Base-by-base conservation (phyloP, 2,329 filamentous ascomycete species). In the Cladosporium sphaerospermum region DNA sequence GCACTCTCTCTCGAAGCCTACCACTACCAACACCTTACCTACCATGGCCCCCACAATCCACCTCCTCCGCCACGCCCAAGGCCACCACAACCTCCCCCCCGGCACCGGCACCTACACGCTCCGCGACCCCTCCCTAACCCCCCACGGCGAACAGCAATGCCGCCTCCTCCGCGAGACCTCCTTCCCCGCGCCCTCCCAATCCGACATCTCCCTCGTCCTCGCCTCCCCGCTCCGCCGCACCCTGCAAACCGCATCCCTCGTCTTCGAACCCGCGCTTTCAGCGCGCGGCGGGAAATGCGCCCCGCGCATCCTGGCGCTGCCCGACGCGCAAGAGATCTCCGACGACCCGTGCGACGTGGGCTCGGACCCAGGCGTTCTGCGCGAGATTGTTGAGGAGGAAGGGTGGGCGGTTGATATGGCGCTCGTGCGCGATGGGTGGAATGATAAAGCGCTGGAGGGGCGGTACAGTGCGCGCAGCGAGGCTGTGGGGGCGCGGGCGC, bases 11-110 rank as follows among this genome's bases (percentile, higher is more conserved):
- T 7, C 4, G 6, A 23, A 4, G 4, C 23, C 4, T 7, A 23
- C 23, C n/a, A 4, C n/a, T 14, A 8, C n/a, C 10, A 39, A 14
- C 36, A 13, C 2, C 36, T 11, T 3, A 39, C n/a, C 7, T 6
- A 14, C 7, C 36, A 39, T 39, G 36, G 2, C 36, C 36, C 36
- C 36, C 2, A 39, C 16, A 3, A 52, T 45, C 42, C 49, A 52
- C 23, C 45, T 41, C 34, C 33, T 52, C 18, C 49, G 49, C 41
- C 49, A 52, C 34, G 49, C 31, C 18, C 49, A 52, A 45, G 49
- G 49, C 40, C 45, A 28, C 34, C 49, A 52, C 34, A 52, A 52
- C 23, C 14, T 52, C 13, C 23, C 23, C 23, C 5, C 23, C 4
- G 49, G 49, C 23, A 42, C 13, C 7, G 49, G 49, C 8, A n/a